A percentile compares a stretch with the other conserved stretches of the same genome.
These are phyloP conservation scores for Zea luxurians DNA, from an alignment of 176 grass and related monocot species.

Conservation along the genomic window DNA sequence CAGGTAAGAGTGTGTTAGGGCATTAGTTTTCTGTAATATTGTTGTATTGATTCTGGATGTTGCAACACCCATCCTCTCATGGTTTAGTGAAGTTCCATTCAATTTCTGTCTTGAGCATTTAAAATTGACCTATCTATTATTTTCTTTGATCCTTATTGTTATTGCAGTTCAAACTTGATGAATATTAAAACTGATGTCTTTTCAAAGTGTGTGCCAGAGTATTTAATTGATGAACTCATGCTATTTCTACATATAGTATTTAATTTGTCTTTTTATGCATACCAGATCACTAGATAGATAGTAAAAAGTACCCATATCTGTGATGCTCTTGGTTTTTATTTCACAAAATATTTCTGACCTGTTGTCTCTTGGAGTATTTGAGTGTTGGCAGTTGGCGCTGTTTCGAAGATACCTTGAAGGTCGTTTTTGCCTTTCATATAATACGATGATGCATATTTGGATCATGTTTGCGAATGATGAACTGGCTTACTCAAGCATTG, in stretches of 20 bases:
- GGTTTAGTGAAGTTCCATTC: not conserved
- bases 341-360: not conserved
- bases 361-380: not conserved
- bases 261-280: not conserved
- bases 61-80: not conserved
- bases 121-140: not conserved
- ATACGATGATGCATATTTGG: not conserved
- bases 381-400: not conserved
- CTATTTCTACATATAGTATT: not conserved
- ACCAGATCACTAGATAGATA: too few species aligned
- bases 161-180: slow-evolving; percentile 2
- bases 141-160: slow-evolving; percentile 14
- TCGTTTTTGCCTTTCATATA: not conserved
- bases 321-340: not conserved
- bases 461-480: slow-evolving; percentile 3
- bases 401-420: not conserved
- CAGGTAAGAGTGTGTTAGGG: slow-evolving; percentile 46
- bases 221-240: not conserved
- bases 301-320: not conserved
- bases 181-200: not conserved
- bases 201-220: not conserved
- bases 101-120: slow-evolving; percentile 1
- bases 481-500: not conserved
- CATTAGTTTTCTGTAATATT: slow-evolving; percentile 23
- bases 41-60: slow-evolving; percentile 11